Evolutionary conservation across 768 basidiomycete genomes (phyloP), one percentile per base, ranked within the genome.

Genomic region (Pulveroboletus sp.): DNA sequence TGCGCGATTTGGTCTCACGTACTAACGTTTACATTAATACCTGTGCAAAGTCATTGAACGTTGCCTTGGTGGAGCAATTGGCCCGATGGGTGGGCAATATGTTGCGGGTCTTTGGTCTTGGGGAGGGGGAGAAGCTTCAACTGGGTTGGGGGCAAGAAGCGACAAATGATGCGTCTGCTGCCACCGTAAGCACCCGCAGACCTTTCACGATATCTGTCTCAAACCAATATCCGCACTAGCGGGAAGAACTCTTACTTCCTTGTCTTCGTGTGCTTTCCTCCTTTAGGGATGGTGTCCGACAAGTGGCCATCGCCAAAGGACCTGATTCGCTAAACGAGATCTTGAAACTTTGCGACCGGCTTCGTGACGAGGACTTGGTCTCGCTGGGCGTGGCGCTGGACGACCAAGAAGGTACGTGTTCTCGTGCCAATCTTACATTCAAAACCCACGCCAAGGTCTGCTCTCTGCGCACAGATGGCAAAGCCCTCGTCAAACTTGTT

Each of bases 381-480:
- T 86, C 93, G n/a, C 75, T 98, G 43, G 96, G 96, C 8, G 91
- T 99, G 6, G 93, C 93, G 8, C 73, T 99, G 31, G 96, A 98
- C 65, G 96, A 99, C 72, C 91, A 93, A 72, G 92, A 94, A 76
- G 93, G 93, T 84, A 48, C 27, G 27, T 28, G 27, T 28, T 46
- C 2, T 54, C 44, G 73, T 66, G 0, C 10, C 8, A 4, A 37
- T 38, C 38, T 39, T 31, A 33, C 44, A 15, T 44, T 43, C 35
- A 9, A 35, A 4, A 17, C 21, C 36, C 31, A 21, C 17, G 17
- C 50, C 21, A 26, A 47, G 14, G 31, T 43, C 9, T 21, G 21
- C 21, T 33, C 28, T 33, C 41, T 21, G 21, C 21, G 21, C 28
- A 28, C 56, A 93, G 93, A 94, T 73, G 94, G 94, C n/a, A 84